Evolutionary conservation across 108 stramenopile species (phyloP).

Genomic region (Skeletonema menzelii): DNA sequence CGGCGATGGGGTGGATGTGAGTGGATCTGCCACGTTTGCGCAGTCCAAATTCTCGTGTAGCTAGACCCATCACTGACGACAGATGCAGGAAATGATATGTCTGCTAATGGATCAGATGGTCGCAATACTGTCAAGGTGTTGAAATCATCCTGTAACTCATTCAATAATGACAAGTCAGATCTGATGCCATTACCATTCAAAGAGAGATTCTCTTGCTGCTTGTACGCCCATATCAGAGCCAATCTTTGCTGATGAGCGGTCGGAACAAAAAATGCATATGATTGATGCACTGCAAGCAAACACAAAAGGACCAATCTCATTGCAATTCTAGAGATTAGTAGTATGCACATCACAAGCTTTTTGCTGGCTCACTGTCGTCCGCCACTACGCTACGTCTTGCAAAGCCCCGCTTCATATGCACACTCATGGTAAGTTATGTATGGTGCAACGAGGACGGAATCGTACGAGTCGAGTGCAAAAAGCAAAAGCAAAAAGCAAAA

Average conservation of each 20-base stretch:
- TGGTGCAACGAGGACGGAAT: too few species aligned
- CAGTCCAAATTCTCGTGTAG: constrained; percentile 42
- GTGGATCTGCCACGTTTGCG: constrained; percentile 28
- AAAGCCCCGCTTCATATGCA: too few species aligned
- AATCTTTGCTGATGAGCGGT: too few species aligned
- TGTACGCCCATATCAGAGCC: not conserved
- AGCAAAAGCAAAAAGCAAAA: too few species aligned
- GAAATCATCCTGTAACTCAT: not conserved
- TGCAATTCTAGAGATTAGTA: not conserved
- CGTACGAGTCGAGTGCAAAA: too few species aligned
- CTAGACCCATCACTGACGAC: constrained; percentile 29
- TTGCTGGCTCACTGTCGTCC: not conserved
- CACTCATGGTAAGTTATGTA: too few species aligned
- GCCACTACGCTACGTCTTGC: too few species aligned
- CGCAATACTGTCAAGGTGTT: not conserved
- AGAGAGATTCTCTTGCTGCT: not conserved
- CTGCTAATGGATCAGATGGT: constrained; percentile 11
- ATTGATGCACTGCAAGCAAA: not conserved
- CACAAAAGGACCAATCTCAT: not conserved
- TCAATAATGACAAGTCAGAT: not conserved
- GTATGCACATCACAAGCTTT: not conserved
- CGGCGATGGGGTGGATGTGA: constrained; percentile 24
- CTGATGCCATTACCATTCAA: not conserved
- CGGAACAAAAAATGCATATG: not conserved
- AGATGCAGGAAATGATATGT: constrained; percentile 7